Base-by-base conservation (phyloP, 768 basidiomycete genomes). In the Kwoniella heveanensis region DNA sequence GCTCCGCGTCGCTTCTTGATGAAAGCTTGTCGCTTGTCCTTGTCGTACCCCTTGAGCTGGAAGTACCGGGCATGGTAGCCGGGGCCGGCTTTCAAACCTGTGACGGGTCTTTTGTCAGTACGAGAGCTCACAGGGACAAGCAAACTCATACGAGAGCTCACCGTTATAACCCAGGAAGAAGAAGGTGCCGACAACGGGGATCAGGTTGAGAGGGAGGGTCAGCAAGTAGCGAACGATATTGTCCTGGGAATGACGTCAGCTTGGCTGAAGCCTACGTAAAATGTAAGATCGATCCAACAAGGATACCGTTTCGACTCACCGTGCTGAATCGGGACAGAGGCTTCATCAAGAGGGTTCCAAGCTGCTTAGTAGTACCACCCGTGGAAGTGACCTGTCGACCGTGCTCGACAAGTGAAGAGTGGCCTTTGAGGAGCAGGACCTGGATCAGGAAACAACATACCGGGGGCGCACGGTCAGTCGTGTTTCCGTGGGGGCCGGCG, bases 1-100 rank as follows among this genome's bases (percentile, higher is more conserved):
- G 85, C 85, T 0, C 85, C 86, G 62, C 83, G 77, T 48, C 83
- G 81, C 64, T 83, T 77, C 54, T 83, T 70, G 22, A 88, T 82
- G 64, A 84, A 84, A 10, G 79, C 77, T 22, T 83, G 74, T 36
- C 83, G 81, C 62, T 84, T 82, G 17, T 73, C 58, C 27, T 81
- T 80, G 70, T 82, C 81, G 64, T 84, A 82, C 0, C 83, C 83
- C 77, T 88, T 88, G 52, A 89, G 83, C 78, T 87, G 85, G 81
- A 89, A 90, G 77, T 88, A 90, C 46, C 87, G 83, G 7, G 83
- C 73, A 77, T 88, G 86, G 79, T 84, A 87, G 8, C 82, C 79
- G 0, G 87, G 86, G 2, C 88, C 88, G 25, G 76, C 62, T 64
- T 79, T 79, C 56, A 68, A 65, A 25, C 77, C 72, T 70, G 54